phyloP scores from a whole-genome alignment of 352 stramenopile genomes.

The Thalassiosira exigua region DNA sequence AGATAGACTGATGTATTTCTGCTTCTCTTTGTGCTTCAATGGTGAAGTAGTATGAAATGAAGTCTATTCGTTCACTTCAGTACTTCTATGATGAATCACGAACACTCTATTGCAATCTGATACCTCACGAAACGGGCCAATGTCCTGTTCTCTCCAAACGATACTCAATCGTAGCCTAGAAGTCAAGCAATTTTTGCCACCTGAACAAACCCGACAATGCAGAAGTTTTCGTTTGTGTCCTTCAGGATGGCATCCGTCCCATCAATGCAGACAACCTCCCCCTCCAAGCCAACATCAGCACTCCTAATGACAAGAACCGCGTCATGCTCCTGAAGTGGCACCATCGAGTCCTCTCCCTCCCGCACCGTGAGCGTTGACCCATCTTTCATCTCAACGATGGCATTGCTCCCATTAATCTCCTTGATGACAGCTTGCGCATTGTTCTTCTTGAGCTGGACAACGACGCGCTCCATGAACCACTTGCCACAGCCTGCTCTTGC shows the following conservation, averaged over 20 bases:
- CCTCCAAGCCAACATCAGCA: conserved; percentile 82
- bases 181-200: conserved; percentile 77
- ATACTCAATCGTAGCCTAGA: not conserved
- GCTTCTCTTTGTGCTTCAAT: too few species aligned
- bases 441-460: conserved; percentile 73
- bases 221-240: conserved; percentile 85
- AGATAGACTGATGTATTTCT: too few species aligned
- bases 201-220: conserved; percentile 86
- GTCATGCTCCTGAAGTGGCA: conserved; percentile 82
- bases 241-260: conserved; percentile 86
- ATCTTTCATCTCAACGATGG: conserved; percentile 79
- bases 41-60: too few species aligned
- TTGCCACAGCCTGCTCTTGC: too few species aligned
- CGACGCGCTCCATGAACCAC: conserved; percentile 87
- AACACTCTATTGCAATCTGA: too few species aligned
- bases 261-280: conserved; percentile 85
- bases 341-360: conserved; percentile 72
- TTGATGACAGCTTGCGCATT: conserved; percentile 77
- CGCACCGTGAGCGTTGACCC: conserved; percentile 62
- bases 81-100: too few species aligned
- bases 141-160: not conserved
- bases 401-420: conserved; percentile 77
- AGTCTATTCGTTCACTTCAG: too few species aligned
- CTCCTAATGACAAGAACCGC: conserved; percentile 85
- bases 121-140: too few species aligned